Conservation (phyloP, 2,329 filamentous ascomycete genomes). For the Thielaviopsis musarum region DNA sequence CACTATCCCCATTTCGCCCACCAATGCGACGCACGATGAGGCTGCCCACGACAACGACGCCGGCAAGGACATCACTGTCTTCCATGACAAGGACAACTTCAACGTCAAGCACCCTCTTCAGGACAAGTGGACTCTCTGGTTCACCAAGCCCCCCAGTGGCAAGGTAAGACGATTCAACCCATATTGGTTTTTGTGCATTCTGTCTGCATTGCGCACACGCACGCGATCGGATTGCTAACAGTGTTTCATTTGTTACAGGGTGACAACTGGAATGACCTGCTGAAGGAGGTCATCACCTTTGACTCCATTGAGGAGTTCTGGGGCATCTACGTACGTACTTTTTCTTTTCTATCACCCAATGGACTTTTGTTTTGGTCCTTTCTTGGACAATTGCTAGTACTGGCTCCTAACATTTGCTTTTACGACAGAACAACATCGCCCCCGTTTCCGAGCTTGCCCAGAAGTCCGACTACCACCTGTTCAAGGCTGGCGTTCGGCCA, state of each 20-base stretch:
- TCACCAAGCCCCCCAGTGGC: constrained; percentile 92
- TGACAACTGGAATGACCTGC: constrained; percentile 94
- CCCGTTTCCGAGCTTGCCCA: constrained; percentile 87
- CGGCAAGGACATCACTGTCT: constrained; percentile 69
- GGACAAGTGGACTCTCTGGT: constrained; percentile 98
- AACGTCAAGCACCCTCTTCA: constrained; percentile 98
- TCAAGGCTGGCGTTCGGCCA: constrained; percentile 91
- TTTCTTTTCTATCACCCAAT: not conserved
- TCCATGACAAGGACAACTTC: constrained; percentile 97
- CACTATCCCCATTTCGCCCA: constrained; percentile 50
- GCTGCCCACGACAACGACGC: constrained; percentile 24
- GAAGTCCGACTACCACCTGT: constrained; percentile 98
- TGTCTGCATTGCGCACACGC: not conserved
- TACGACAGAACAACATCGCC: constrained; percentile 86
- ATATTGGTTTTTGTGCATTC: not conserved
- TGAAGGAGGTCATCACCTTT: constrained; percentile 98
- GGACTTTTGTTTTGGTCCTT: no score
- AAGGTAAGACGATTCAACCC: constrained; percentile 43
- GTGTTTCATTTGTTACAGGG: constrained; percentile 38
- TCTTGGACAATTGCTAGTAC: no score
- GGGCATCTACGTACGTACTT: constrained; percentile 79
- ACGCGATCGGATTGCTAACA: not conserved
- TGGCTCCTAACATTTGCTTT: not conserved
- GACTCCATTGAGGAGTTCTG: constrained; percentile 99
- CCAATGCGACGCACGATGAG: constrained; percentile 34